Conservation (phyloP, 2,329 filamentous ascomycete species). For the Botrytis paeoniae region DNA sequence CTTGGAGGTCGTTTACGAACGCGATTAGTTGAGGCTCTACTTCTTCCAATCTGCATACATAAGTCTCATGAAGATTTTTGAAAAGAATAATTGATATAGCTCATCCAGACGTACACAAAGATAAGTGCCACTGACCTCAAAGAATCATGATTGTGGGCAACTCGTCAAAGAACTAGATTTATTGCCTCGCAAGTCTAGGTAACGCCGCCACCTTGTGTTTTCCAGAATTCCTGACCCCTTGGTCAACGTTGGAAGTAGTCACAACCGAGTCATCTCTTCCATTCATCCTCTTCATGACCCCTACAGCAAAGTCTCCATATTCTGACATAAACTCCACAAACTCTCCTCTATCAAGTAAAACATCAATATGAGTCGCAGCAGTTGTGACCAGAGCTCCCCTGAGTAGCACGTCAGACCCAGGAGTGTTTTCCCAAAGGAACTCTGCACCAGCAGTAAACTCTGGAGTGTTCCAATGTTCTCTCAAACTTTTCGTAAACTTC, state of each 20-base stretch:
- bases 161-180: not conserved
- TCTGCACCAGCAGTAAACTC: slow-evolving; percentile 19
- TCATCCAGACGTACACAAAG: not conserved
- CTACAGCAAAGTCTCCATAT: slow-evolving; percentile 11
- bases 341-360: slow-evolving; percentile 21
- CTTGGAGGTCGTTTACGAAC: not conserved
- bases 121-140: not conserved
- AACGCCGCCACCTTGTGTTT: not conserved
- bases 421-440: slow-evolving; percentile 22
- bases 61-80: not conserved
- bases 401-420: slow-evolving; percentile 18
- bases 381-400: slow-evolving; percentile 21
- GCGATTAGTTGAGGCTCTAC: not conserved
- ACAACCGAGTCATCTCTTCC: not conserved
- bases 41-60: not conserved
- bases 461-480: slow-evolving; percentile 17
- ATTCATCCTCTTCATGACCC: not conserved
- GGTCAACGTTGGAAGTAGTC: not conserved
- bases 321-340: slow-evolving; percentile 18
- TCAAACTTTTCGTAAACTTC: slow-evolving; percentile 21
- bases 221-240: not conserved
- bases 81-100: not conserved
- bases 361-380: slow-evolving; percentile 14
- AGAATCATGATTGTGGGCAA: not conserved
- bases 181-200: not conserved